Conservation (phyloP, 352 stramenopile species). For the Globisporangium iwayamae region DNA sequence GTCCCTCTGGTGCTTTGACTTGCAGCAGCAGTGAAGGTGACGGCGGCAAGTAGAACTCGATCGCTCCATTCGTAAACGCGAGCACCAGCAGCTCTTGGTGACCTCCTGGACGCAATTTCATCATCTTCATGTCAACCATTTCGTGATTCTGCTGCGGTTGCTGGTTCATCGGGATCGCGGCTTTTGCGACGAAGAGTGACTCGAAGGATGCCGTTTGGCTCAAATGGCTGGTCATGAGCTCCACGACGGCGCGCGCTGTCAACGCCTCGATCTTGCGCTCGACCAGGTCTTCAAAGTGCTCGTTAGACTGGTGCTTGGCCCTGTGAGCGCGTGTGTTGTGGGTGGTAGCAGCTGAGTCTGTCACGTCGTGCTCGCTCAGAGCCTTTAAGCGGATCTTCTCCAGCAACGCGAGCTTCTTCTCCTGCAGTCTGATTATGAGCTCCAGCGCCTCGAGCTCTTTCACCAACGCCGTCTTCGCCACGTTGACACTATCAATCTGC, state of each 20-base stretch:
- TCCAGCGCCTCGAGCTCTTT: conserved; percentile 32
- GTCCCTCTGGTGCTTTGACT: conserved; percentile 3
- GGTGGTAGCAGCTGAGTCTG: neutral
- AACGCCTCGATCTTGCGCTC: conserved; percentile 19
- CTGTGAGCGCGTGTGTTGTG: neutral
- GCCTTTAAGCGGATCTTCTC: conserved; percentile 20
- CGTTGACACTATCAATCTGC: too few relatives aligned
- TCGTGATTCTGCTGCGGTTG: neutral
- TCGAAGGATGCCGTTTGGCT: conserved; percentile 24
- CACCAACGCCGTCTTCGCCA: conserved; percentile 17
- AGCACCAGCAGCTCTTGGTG: conserved; percentile 37
- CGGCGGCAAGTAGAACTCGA: conserved; percentile 34
- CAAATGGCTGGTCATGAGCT: neutral
- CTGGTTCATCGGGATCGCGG: neutral
- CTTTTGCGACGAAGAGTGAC: conserved; percentile 39
- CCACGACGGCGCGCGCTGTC: conserved; percentile 1
- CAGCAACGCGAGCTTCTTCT: conserved; percentile 36
- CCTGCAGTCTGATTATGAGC: conserved; percentile 37
- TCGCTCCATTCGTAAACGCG: conserved; percentile 18
- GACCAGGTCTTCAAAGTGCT: conserved; percentile 8
- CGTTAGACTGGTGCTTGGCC: neutral
- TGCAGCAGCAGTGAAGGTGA: conserved; percentile 18
- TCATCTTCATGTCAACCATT: conserved; percentile 44
- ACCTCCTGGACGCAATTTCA: conserved; percentile 23
- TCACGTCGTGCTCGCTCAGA: neutral